Base-by-base conservation (phyloP, 2,329 filamentous ascomycete species). In the Penicillium sclerotiorum region DNA sequence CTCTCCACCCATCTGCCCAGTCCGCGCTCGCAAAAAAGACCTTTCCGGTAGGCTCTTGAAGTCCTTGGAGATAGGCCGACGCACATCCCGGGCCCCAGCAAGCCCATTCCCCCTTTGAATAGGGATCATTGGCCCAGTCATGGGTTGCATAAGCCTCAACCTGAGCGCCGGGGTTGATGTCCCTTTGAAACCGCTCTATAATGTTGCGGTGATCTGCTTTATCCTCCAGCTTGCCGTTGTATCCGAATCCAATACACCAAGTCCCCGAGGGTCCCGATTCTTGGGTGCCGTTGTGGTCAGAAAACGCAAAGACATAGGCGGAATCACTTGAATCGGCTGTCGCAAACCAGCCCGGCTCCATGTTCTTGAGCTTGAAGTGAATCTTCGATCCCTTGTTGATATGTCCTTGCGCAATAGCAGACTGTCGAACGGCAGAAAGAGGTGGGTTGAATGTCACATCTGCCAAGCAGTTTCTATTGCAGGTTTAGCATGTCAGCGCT, bases 301-400 rank as follows among this genome's bases (percentile, higher is more conserved):
- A 59, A 39, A 60, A 60, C 0, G 58, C 58, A 35, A 59, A 59
- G 2, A 56, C 44, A 15, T 49, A 60, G 11, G 39, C 25, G 1
- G 54, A 59, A 11, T 50, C 27, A 8, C 30, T 17, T 30, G 22
- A 38, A 3, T 38, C 27, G 1, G 37, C 46, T 9, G 53, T 57
- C 5, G 35, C 42, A 18, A 55, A 55, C 53, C 56, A 58, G 0
- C 51, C 56, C 1, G 56, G 49, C 21, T 50, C 38, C 1, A 41
- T 50, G 5, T 40, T 22, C 3, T 22, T 17, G 3, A 60, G 44
- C 36, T 59, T 56, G 49, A 60, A 56, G 47, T 68, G 64, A 27
- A 66, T 57, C 36, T 69, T 70, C 3, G 61, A 52, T 5, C 60
- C 58, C 13, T 55, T 45, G 55, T 68, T 70, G 18, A 65, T 57